These are phyloP conservation scores for Carex myosuroides DNA, from an alignment of 176 grass and related monocot species.

Conservation along the genomic window DNA sequence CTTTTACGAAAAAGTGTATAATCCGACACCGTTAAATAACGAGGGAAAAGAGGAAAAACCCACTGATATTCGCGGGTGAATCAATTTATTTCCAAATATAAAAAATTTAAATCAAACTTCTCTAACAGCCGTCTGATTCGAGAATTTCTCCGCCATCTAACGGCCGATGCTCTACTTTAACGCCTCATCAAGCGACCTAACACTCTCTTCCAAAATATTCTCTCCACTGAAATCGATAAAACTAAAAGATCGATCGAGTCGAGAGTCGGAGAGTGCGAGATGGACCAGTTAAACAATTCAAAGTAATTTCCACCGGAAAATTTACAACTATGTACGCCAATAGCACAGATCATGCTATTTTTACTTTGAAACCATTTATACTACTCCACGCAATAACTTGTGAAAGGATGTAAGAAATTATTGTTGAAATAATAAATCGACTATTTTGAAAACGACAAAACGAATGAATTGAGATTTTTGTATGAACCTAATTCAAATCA, in stretches of 20 bases:
- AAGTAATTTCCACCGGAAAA: not conserved
- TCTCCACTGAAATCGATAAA: slow-evolving; percentile 29
- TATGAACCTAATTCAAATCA: not conserved
- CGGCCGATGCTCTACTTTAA: not conserved
- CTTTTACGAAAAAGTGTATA: not conserved
- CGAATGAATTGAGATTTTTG: not conserved
- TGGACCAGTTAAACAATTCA: slow-evolving; percentile 18
- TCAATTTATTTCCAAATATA: slow-evolving; percentile 22
- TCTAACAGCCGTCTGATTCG: not conserved
- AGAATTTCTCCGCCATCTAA: not conserved
- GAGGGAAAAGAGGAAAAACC: slow-evolving; percentile 17
- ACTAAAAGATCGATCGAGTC: not conserved
- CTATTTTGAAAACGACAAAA: slow-evolving; percentile 12
- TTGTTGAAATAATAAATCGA: no score
- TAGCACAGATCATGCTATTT: accelerated
- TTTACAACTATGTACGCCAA: not conserved
- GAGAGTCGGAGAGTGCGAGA: not conserved
- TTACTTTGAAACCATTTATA: not conserved
- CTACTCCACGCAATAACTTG: not conserved
- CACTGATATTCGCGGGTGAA: slow-evolving; percentile 11
- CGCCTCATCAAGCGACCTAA: not conserved
- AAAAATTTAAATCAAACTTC: not conserved
- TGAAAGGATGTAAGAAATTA: not conserved
- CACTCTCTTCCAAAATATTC: not conserved
- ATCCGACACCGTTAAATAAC: slow-evolving; percentile 11